Evolutionary conservation across 257 asterid species (phyloP), one percentile per base, ranked within the genome.

Genomic region (Scutellaria barbata): DNA sequence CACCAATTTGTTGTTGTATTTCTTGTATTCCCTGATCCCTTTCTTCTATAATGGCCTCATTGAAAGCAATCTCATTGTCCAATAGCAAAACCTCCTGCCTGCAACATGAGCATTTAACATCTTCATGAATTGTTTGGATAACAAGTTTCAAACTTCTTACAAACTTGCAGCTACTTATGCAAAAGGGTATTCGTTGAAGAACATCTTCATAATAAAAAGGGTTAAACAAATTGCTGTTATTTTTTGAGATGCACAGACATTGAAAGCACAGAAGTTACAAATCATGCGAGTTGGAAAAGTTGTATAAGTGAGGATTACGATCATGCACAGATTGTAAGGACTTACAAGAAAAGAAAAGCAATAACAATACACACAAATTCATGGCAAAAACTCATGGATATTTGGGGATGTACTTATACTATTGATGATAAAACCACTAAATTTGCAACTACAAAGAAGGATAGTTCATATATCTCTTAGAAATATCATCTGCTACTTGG

Each of bases 11-110:
- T 43, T 91, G 93, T 35, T 91, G 95, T 71, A 94, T 89, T 81
- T 94, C 99, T 74, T 94, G 89, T 71, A 94, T 88, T 16, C 99
- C 97, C 68, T 84, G 99, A 13, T 91, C 97, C 63, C 97, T 84
- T 85, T 94, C 99, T 74, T 94, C 96, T 54, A 94, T 88, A 68
- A 88, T 88, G 72, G 97, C 97, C 78, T 94, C 96, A 46, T 94
- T 91, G 82, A 91, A 94, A 68, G 92, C 80, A 73, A 91, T 91
- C 74, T 94, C 97, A 80, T 89, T 91, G 81, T 94, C 97, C 87
- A 91, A 78, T 17, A 89, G 74, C 77, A 94, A 47, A 67, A 94
- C 86, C 78, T 94, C 95, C 77, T 94, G 97, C 69, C 97, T 91
- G 90, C 80, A 79, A 68, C 74, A 80, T 65, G 76, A 54, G 14